Base-by-base conservation (phyloP, 2,329 filamentous ascomycete genomes). In the Parastagonospora avenae region DNA sequence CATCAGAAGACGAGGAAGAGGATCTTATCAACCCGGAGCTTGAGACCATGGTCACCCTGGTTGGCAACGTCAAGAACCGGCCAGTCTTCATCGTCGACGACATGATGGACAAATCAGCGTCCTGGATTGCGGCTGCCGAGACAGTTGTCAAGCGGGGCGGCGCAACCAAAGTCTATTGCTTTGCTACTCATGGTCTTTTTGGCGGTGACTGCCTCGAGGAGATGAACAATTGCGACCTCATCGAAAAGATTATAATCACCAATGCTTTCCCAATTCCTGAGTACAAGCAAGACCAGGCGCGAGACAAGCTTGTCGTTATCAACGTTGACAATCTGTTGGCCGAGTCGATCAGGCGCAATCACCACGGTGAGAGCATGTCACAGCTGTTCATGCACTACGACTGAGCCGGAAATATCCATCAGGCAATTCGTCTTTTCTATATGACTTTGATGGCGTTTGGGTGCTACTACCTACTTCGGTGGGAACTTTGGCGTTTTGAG, bases 31-130 rank as follows among this genome's bases (percentile, higher is more conserved):
- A 93, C 61, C 85, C 88, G 9, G 87, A 88, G 54, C 81, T 93
- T 16, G 94, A 99, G 77, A 92, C 92, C 68, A 96, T 93, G 79
- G 95, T 99, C 64, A 99, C 94, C 0, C 81, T 99, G n/a, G 94
- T 99, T 11, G 94, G 94, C 54, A 91, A 97, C 66, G 94, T 99
- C 53, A 89, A 87, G 68, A 86, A 91, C 70, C 86, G 91, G 51
- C 88, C 91, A 0, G 94, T 97, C 46, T 89, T 99, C 71, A 92
- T 99, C 54, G 90, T 99, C 42, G 94, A 99, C 72, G 94, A 99
- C 73, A 97, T 99, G 90, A 97, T 99, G 68, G 94, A 99, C 77
- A 97, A 96, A 78, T 87, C 92, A 8, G 91, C 89, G 11, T 96
- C 91, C 6, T 99, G 94, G 94, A 95, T 99, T 62, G 93, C 93